phyloP scores from a whole-genome alignment of 2,329 filamentous ascomycete genomes.

The Plectosphaerella cucumerina region DNA sequence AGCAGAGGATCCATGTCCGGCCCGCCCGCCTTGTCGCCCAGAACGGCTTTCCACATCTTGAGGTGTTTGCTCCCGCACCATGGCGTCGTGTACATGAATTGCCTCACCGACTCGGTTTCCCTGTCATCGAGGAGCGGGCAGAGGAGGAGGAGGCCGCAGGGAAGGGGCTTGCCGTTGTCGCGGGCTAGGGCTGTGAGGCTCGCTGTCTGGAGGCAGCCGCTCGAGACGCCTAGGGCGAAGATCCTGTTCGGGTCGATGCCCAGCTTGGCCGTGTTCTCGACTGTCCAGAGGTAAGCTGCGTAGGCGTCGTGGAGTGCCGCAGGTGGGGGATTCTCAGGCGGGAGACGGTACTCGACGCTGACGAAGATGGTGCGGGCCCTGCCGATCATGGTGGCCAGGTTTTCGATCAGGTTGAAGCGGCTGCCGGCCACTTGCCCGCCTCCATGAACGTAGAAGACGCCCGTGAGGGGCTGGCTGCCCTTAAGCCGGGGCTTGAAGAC shows the following conservation, averaged over 20 bases:
- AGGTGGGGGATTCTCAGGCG: conserved; percentile 31
- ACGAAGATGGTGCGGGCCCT: conserved; percentile 23
- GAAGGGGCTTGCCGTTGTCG: conserved; percentile 23
- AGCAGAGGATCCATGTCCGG: conserved; percentile 27
- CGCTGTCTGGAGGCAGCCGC: conserved; percentile 36
- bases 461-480: neutral
- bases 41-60: conserved; percentile 35
- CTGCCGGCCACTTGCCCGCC: conserved; percentile 9
- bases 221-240: conserved; percentile 36
- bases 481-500: neutral
- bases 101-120: conserved; percentile 22
- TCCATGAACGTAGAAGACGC: conserved; percentile 4
- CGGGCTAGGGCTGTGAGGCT: conserved; percentile 31
- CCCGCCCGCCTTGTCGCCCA: conserved; percentile 28
- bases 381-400: conserved; percentile 3
- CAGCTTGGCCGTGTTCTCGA: conserved; percentile 30
- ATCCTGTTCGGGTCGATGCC: conserved; percentile 33
- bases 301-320: conserved; percentile 19
- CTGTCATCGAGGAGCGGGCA: conserved; percentile 44
- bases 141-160: conserved; percentile 35
- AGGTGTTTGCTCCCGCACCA: conserved; percentile 33
- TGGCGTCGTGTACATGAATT: conserved; percentile 24
- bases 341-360: conserved; percentile 42
- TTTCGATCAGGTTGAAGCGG: conserved; percentile 3
- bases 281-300: conserved; percentile 25